phyloP scores from a whole-genome alignment of 225 moss, liverwort and hornwort species.

The Pseudoscleropodium purum region DNA sequence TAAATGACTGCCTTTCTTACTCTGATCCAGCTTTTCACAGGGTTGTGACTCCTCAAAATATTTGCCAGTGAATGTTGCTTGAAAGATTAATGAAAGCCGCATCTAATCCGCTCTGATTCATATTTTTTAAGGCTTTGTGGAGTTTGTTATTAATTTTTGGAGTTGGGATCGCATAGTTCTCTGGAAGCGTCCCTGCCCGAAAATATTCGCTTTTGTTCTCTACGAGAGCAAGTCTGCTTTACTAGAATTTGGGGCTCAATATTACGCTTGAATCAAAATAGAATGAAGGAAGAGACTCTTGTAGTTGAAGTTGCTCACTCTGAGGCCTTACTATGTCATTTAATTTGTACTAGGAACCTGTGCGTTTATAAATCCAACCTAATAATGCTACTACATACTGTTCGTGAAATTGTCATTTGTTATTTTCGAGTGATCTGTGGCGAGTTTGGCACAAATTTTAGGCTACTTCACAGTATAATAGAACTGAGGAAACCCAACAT shows the following conservation, averaged over 20 bases:
- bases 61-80: neutral
- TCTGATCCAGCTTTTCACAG: neutral
- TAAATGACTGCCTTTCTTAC: neutral
- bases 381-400: neutral
- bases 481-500: neutral
- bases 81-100: neutral
- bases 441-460: neutral
- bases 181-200: neutral
- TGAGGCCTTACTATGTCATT: too few relatives aligned
- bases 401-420: neutral
- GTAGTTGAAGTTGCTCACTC: neutral
- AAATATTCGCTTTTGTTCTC: neutral
- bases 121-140: neutral
- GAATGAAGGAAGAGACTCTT: neutral
- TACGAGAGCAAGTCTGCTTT: neutral
- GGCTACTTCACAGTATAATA: neutral
- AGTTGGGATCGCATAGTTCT: neutral
- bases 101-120: neutral
- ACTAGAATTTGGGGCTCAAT: neutral
- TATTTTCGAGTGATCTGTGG: neutral
- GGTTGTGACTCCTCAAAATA: neutral
- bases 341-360: neutral
- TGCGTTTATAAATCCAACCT: neutral
- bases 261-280: neutral
- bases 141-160: neutral